Evolutionary conservation across 2,329 filamentous ascomycete genomes (phyloP).

Genomic region (Botrytis tulipae): DNA sequence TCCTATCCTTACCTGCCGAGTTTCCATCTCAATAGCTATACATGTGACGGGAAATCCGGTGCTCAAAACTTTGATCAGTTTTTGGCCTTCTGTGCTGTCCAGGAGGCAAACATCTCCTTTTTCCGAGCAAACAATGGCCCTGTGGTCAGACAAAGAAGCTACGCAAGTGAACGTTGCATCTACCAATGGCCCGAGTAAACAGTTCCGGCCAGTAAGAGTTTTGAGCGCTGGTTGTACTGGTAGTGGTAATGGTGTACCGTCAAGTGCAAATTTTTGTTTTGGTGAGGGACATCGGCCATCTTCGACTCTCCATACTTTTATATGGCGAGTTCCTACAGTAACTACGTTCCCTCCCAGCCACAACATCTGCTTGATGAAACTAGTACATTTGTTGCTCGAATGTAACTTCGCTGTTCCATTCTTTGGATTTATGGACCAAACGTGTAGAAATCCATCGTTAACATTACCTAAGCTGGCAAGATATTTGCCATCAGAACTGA

Average conservation of each 20-base stretch:
- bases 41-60: conserved; percentile 58
- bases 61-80: conserved; percentile 63
- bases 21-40: conserved; percentile 40
- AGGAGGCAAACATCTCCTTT: conserved; percentile 87
- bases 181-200: conserved; percentile 75
- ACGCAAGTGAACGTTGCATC: conserved; percentile 84
- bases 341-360: conserved; percentile 86
- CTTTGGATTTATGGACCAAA: conserved; percentile 83
- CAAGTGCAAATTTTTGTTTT: conserved; percentile 56
- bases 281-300: conserved; percentile 61
- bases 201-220: conserved; percentile 82
- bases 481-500: conserved; percentile 82
- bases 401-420: conserved; percentile 75
- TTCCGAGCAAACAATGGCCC: conserved; percentile 82
- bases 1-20: conserved; percentile 40
- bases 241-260: conserved; percentile 41
- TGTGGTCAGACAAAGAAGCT: conserved; percentile 66
- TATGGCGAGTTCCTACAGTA: conserved; percentile 84
- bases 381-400: conserved; percentile 92
- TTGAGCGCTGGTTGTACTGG: conserved; percentile 52
- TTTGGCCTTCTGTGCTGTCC: conserved; percentile 69
- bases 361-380: conserved; percentile 77
- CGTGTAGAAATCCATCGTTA: conserved; percentile 91
- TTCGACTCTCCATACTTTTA: conserved; percentile 90
- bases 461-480: conserved; percentile 83